Conservation (phyloP, 2,329 filamentous ascomycete species). For the Stromatinia cepivora region DNA sequence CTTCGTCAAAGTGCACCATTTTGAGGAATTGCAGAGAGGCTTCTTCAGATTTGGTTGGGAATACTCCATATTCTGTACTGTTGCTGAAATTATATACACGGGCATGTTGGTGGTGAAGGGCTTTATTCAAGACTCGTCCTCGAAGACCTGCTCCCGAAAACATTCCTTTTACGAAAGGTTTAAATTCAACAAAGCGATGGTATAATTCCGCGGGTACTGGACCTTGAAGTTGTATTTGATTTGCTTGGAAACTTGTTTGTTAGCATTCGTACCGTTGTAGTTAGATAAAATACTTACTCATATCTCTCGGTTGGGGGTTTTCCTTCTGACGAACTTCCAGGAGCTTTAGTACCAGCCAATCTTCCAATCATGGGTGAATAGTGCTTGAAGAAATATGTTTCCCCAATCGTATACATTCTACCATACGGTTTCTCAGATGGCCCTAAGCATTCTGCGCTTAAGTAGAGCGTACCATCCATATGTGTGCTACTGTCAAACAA, state of each 20-base stretch:
- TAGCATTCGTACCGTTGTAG: conserved; percentile 20
- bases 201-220: conserved; percentile 80
- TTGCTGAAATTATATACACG: conserved; percentile 87
- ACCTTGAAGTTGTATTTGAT: conserved; percentile 82
- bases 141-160: conserved; percentile 77
- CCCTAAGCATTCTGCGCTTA: conserved; percentile 79
- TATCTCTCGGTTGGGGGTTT: conserved; percentile 64
- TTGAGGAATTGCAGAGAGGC: conserved; percentile 80
- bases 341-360: conserved; percentile 70
- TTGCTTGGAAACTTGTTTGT: conserved; percentile 76
- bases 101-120: conserved; percentile 84
- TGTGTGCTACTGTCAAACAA: conserved; percentile 61
- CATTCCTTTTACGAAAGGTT: conserved; percentile 85
- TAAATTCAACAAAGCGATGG: conserved; percentile 91
- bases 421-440: conserved; percentile 67
- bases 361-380: conserved; percentile 87
- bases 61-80: conserved; percentile 69
- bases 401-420: conserved; percentile 77
- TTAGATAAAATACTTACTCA: conserved; percentile 57
- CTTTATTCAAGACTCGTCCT: conserved; percentile 78
- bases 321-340: conserved; percentile 54
- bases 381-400: conserved; percentile 75
- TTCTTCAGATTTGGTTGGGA: conserved; percentile 65
- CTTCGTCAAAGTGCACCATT: conserved; percentile 82
- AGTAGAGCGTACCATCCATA: conserved; percentile 67